These are phyloP conservation scores for Narthecium ossifragum DNA, from an alignment of 106 monocot species.

Conservation along the genomic window DNA sequence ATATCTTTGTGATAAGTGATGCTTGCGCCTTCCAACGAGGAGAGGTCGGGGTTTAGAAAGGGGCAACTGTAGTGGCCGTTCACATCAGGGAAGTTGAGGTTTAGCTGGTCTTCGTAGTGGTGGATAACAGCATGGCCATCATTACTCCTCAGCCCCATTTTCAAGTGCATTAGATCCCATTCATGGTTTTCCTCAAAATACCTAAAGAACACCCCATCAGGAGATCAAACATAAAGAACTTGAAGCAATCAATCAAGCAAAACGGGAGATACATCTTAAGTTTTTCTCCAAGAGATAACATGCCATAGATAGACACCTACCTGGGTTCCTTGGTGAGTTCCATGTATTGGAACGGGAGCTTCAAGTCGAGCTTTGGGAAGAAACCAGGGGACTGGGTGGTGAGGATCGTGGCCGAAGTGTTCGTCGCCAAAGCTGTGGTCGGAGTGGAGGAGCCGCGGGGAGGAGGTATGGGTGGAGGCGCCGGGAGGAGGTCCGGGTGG, in stretches of 20 bases:
- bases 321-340: slow-evolving; percentile 18
- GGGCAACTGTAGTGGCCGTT: slow-evolving; percentile 12
- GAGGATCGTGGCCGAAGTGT: not conserved
- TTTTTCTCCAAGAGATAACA: no score
- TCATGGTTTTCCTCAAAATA: not conserved
- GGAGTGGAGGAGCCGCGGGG: no score
- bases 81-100: slow-evolving; percentile 21
- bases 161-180: slow-evolving; percentile 6
- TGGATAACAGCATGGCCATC: not conserved
- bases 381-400: not conserved
- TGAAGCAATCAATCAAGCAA: not conserved
- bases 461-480: no score
- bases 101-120: slow-evolving; percentile 14
- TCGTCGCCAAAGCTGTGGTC: not conserved
- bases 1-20: not conserved
- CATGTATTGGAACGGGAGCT: slow-evolving; percentile 14
- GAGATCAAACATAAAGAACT: not conserved
- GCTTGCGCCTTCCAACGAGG: slow-evolving; percentile 6
- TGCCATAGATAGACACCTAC: slow-evolving; percentile 7
- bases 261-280: not conserved
- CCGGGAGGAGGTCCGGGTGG: no score
- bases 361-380: slow-evolving; percentile 1
- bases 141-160: slow-evolving; percentile 2
- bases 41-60: slow-evolving; percentile 16
- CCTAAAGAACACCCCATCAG: not conserved